Evolutionary conservation across 768 basidiomycete genomes (phyloP), one percentile per base, ranked within the genome.

Genomic region (Agaricus blazei): DNA sequence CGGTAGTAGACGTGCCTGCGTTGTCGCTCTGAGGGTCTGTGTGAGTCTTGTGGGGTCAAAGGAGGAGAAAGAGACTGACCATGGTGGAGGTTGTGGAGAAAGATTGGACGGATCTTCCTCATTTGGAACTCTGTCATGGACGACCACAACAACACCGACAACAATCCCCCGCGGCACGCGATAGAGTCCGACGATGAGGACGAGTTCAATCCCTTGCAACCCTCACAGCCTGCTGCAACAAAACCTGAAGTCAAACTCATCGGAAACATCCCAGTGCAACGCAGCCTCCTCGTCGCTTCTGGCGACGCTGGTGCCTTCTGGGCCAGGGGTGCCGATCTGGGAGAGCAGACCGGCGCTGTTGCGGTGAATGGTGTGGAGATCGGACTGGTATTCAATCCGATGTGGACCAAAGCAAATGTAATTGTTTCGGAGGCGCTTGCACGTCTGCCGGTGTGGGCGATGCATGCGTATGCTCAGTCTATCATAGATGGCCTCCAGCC

Each of bases 111-210:
- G 2, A 52, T 41, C 53, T 50, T 54, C 58, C 49, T 41, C 15
- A 40, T 54, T 41, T 19, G 49, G 53, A 47, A 46, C 52, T 47
- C 43, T 24, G 24, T 37, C 53, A 54, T 57, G 45, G 48, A 44
- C 45, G 47, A 38, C 23, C 27, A 56, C 55, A 77, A 56, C 55
- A 77, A 84, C 58, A 57, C 73, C 26, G 77, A 85, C 63, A 81
- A 71, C 48, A 69, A 71, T 3, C 82, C 85, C 1, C 81, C 85
- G 36, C 77, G 85, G 52, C 75, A 87, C 58, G 79, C 79, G 37
- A 68, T 85, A 48, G 85, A 87, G 62, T 85, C 83, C 3, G 85
- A 87, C 57, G 83, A 85, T n/a, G 83, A 84, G 58, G 84, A 86
- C 50, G 83, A 85, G 61, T 72, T 73, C 58, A 78, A 79, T 51